A percentile compares a stretch with the other conserved stretches of the same genome.
phyloP scores from a whole-genome alignment of 306 rosid species.

The Pterocarpus santalinus region DNA sequence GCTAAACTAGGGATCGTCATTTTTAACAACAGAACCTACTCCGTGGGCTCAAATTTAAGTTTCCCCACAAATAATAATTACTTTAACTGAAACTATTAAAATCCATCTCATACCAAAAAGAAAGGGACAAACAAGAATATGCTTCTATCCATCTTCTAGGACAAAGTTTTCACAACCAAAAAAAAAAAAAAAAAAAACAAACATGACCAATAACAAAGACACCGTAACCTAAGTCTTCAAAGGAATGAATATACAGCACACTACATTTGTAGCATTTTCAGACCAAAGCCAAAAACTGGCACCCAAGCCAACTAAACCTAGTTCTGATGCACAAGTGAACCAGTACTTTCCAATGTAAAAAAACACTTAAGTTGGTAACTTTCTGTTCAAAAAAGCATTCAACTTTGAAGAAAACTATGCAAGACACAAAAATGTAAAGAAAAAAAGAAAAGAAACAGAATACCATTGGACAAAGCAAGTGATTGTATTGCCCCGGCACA shows the following conservation, averaged over 20 bases:
- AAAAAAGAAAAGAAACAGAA: not conserved
- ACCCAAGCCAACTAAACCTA: too few species aligned
- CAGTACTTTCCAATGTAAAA: constrained; percentile 3
- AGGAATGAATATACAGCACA: not conserved
- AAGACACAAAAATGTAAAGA: too few species aligned
- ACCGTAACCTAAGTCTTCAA: not conserved
- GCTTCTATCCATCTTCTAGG: constrained; percentile 6
- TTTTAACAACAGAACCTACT: too few species aligned
- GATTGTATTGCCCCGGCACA: constrained; percentile 66
- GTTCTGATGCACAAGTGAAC: not conserved
- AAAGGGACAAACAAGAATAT: constrained; percentile 7
- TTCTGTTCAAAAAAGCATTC: not conserved
- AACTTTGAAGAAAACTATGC: too few species aligned
- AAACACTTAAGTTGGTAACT: constrained; percentile 31
- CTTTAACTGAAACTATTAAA: too few species aligned
- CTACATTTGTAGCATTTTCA: not conserved
- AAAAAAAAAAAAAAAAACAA: constrained; percentile 13
- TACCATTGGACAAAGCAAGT: constrained; percentile 81
- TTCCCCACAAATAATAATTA: too few species aligned
- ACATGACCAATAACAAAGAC: constrained; percentile 20
- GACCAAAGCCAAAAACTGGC: too few species aligned
- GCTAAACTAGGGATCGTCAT: too few species aligned
- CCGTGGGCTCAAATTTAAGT: too few species aligned
- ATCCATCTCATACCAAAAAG: not conserved
- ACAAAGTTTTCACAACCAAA: not conserved